phyloP scores from a whole-genome alignment of 2,329 filamentous ascomycete species.

The Blastomyces gilchristii region DNA sequence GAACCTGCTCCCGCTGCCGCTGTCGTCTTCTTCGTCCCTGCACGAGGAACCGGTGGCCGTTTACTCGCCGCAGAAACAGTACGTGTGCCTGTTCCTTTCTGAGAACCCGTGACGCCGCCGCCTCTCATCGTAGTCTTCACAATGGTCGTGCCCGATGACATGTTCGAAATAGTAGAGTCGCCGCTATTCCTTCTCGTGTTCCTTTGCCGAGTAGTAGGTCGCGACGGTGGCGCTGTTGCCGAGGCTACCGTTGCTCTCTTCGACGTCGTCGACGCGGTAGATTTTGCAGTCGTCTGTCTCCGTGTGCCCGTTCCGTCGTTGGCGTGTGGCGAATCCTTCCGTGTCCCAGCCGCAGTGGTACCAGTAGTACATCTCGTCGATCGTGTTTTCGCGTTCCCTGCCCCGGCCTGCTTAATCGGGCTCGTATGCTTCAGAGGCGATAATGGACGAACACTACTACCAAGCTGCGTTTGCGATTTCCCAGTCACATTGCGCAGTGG shows the following conservation, averaged over 20 bases:
- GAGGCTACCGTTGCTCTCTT: constrained; percentile 14
- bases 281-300: constrained; percentile 20
- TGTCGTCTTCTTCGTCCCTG: constrained; percentile 28
- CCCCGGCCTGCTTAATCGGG: constrained; percentile 25
- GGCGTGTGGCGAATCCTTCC: constrained; percentile 20
- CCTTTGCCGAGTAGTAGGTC: constrained; percentile 32
- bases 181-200: constrained; percentile 29
- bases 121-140: constrained; percentile 22
- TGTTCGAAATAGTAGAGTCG: constrained; percentile 26
- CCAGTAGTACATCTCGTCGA: constrained; percentile 21
- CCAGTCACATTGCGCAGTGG: constrained; percentile 39
- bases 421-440: constrained; percentile 52
- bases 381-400: constrained; percentile 18
- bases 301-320: constrained; percentile 16
- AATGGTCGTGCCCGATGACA: constrained; percentile 32
- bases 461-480: constrained; percentile 38
- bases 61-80: constrained; percentile 20
- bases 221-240: constrained; percentile 22
- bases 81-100: constrained; percentile 23
- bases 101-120: constrained; percentile 21
- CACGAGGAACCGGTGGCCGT: constrained; percentile 22
- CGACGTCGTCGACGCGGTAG: constrained; percentile 23
- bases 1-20: constrained; percentile 17
- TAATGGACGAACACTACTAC: constrained; percentile 44
- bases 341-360: constrained; percentile 19